These are phyloP conservation scores for Cadophora sp. DNA, from an alignment of 2,329 filamentous ascomycete species.

Conservation along the genomic window DNA sequence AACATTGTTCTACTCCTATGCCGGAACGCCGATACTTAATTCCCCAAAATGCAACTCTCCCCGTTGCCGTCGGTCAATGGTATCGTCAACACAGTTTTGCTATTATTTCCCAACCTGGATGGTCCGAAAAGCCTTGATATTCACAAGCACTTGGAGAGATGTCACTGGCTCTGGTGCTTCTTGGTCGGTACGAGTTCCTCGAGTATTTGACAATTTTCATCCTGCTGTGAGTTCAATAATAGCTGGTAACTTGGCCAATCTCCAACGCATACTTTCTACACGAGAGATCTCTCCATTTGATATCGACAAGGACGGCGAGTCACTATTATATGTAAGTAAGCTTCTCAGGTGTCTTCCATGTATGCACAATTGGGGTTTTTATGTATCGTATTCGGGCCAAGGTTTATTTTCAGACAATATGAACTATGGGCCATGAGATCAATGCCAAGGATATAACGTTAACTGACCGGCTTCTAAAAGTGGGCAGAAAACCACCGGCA, in stretches of 20 bases:
- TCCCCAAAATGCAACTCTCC: neutral
- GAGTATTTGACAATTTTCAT: neutral
- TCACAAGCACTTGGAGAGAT: slow-evolving; percentile 15
- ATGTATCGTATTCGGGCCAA: neutral
- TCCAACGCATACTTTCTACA: neutral
- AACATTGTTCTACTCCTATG: slow-evolving; percentile 13
- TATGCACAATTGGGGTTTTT: neutral
- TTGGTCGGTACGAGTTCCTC: slow-evolving; percentile 12
- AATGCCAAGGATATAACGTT: neutral
- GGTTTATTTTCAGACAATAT: neutral
- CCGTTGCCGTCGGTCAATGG: neutral
- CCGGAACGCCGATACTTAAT: slow-evolving; percentile 13
- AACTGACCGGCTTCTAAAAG: neutral
- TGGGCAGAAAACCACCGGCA: neutral
- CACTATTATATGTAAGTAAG: slow-evolving; percentile 5
- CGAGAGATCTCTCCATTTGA: neutral
- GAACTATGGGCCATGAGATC: neutral
- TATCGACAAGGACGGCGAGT: neutral
- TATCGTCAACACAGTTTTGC: neutral
- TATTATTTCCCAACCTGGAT: slow-evolving; percentile 17
- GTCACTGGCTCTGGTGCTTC: slow-evolving; percentile 15
- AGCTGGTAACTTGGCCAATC: neutral
- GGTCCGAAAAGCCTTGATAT: slow-evolving; percentile 5
- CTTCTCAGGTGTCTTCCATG: neutral
- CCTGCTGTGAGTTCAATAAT: neutral